A percentile compares a stretch with the other conserved stretches of the same genome.
Conservation (phyloP, 345 rosid genomes). For the Aquilaria malaccensis region DNA sequence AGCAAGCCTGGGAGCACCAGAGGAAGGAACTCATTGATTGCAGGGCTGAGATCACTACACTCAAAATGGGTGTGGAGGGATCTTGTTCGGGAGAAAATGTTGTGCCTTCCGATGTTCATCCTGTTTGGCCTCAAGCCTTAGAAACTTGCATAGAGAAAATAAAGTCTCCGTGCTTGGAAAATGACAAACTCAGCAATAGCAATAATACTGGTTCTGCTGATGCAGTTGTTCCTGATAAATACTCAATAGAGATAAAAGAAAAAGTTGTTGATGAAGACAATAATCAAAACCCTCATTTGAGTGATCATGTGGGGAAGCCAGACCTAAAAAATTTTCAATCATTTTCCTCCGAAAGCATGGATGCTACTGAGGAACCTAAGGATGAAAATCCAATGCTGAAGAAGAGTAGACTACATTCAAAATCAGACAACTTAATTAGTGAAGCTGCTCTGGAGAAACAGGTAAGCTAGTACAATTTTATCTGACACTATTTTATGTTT, state of each 20-base stretch:
- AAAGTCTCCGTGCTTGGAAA: conserved; percentile 47
- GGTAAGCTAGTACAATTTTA: conserved; percentile 42
- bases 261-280: conserved; percentile 58
- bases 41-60: conserved; percentile 87
- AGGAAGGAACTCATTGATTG: conserved; percentile 77
- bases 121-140: conserved; percentile 40
- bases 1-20: conserved; percentile 62
- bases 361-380: conserved; percentile 19
- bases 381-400: conserved; percentile 30
- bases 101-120: conserved; percentile 36
- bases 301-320: conserved; percentile 23
- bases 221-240: conserved; percentile 32
- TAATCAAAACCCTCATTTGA: conserved; percentile 35
- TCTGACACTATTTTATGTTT: conserved; percentile 11
- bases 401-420: conserved; percentile 29
- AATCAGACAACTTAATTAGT: conserved; percentile 32
- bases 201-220: conserved; percentile 25
- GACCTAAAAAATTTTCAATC: conserved; percentile 24
- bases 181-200: conserved; percentile 34
- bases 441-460: conserved; percentile 41
- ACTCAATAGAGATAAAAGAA: conserved; percentile 39
- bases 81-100: conserved; percentile 43
- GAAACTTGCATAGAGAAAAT: conserved; percentile 59
- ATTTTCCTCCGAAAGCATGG: conserved; percentile 16
- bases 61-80: conserved; percentile 91